These are phyloP conservation scores for Colletotrichum higginsianum DNA, from an alignment of 2,329 filamentous ascomycete genomes.

Conservation along the genomic window DNA sequence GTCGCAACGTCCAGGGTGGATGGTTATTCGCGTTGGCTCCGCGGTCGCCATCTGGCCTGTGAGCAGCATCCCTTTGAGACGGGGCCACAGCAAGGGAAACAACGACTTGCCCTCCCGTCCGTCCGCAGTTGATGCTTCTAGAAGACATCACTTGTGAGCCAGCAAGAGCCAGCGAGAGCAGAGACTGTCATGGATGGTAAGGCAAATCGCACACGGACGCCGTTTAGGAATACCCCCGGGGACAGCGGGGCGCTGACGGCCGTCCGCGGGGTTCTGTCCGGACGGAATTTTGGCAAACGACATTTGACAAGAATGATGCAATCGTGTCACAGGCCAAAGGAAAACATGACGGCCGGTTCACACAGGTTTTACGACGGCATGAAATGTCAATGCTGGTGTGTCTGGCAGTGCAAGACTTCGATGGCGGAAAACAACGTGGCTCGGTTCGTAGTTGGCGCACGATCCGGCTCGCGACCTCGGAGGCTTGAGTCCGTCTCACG, in stretches of 20 bases:
- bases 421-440: too few relatives aligned
- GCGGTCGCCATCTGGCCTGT: slow-evolving; percentile 11
- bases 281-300: slow-evolving; percentile 21
- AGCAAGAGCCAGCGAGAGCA: neutral
- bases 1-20: neutral
- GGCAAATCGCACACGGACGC: neutral
- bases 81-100: neutral
- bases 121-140: slow-evolving; percentile 2
- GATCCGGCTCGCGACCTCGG: too few relatives aligned
- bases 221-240: slow-evolving; percentile 13
- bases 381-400: neutral
- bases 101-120: neutral
- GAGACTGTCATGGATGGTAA: neutral
- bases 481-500: too few relatives aligned
- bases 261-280: neutral
- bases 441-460: too few relatives aligned
- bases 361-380: too few relatives aligned
- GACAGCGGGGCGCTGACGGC: slow-evolving; percentile 3
- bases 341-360: neutral
- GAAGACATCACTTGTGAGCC: neutral
- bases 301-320: slow-evolving; percentile 11
- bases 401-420: too few relatives aligned
- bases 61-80: slow-evolving; percentile 14
- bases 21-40: neutral
- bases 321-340: neutral